Conservation (phyloP, 306 rosid genomes). For the Prunus mume region DNA sequence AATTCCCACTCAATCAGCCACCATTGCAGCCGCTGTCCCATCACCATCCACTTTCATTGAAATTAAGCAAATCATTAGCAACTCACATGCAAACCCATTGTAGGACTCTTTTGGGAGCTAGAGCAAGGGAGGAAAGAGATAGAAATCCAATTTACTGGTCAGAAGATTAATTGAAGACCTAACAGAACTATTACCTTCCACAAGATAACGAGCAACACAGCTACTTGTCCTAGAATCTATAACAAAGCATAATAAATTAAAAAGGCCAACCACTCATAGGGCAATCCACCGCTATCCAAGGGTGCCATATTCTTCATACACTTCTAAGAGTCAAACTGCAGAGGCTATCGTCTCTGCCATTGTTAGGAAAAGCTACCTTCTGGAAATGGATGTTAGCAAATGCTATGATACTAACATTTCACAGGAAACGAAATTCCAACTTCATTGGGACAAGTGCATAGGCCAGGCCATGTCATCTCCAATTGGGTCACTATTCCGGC, state of each 20-base stretch:
- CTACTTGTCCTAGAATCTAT: not conserved
- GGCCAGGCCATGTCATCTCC: conserved; percentile 23
- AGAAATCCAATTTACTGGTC: not conserved
- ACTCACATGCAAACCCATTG: not conserved
- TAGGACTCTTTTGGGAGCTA: not conserved
- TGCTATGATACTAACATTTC: conserved; percentile 18
- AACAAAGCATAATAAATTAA: conserved; percentile 3
- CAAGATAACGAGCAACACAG: not conserved
- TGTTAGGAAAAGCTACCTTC: conserved; percentile 23
- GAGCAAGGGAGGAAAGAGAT: not conserved
- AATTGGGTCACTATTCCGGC: conserved; percentile 17
- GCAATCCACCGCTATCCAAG: conserved; percentile 17
- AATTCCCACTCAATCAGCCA: not conserved
- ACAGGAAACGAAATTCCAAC: conserved; percentile 3
- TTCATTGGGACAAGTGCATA: not conserved
- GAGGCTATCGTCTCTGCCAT: conserved; percentile 11
- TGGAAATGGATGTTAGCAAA: conserved; percentile 22
- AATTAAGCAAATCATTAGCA: not conserved
- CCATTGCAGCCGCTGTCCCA: not conserved
- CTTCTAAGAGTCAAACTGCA: conserved; percentile 25
- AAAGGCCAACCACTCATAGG: not conserved
- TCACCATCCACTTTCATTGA: not conserved
- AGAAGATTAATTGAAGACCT: not conserved
- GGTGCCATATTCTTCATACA: conserved; percentile 20
- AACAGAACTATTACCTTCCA: not conserved